phyloP scores from a whole-genome alignment of 179 eudicot species.

The Actinidia arguta region DNA sequence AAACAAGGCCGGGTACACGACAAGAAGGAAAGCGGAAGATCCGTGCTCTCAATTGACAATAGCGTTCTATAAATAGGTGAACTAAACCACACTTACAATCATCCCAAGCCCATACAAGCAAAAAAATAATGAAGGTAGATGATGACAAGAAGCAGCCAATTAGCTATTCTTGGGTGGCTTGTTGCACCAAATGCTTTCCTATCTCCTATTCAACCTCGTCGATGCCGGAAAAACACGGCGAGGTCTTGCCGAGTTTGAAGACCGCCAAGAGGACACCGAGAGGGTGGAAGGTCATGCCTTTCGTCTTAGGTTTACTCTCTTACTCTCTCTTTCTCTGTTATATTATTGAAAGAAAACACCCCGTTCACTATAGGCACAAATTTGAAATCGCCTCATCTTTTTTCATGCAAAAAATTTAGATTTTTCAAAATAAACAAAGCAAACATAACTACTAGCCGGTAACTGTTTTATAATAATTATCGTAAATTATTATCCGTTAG shows the following conservation, averaged over 20 bases:
- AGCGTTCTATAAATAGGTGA: constrained; percentile 18
- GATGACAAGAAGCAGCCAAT: not conserved
- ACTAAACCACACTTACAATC: not conserved
- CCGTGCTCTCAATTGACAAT: too few relatives aligned
- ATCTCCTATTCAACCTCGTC: constrained; percentile 15
- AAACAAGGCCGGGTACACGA: too few relatives aligned
- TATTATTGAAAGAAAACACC: not conserved
- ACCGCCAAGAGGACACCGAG: constrained; percentile 44
- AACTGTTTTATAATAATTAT: too few relatives aligned
- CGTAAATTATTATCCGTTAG: too few relatives aligned
- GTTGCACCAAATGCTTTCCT: constrained; percentile 20
- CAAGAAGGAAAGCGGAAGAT: too few relatives aligned
- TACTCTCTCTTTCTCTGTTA: constrained; percentile 9
- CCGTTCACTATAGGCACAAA: not conserved
- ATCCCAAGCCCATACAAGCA: not conserved
- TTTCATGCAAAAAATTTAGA: too few relatives aligned
- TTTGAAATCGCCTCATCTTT: not conserved
- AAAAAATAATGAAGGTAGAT: constrained; percentile 2
- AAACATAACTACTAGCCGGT: too few relatives aligned
- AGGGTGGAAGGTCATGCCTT: constrained; percentile 83
- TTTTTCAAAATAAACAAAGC: too few relatives aligned
- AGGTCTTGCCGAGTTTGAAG: constrained; percentile 15
- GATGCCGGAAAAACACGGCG: constrained; percentile 6
- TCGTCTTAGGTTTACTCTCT: constrained; percentile 50
- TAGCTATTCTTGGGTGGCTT: constrained; percentile 19